Conservation (phyloP, 2,329 filamentous ascomycete species). For the Ustilaginoidea virens region DNA sequence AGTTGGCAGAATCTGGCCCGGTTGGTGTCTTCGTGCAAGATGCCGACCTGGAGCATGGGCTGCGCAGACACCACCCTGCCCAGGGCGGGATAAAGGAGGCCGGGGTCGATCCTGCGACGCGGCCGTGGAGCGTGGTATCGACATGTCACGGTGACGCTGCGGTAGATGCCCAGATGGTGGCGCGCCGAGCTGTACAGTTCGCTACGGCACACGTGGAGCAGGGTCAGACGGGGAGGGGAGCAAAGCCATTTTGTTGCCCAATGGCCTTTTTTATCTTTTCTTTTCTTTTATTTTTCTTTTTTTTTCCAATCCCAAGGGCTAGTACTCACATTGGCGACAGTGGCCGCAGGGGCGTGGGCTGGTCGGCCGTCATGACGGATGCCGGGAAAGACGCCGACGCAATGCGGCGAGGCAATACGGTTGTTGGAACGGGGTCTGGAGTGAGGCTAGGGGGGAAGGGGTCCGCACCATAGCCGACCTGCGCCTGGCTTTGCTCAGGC, state of each 20-base stretch:
- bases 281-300: too few relatives aligned
- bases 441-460: too few relatives aligned
- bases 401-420: too few relatives aligned
- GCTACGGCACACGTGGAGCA: too few relatives aligned
- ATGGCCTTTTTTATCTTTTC: too few relatives aligned
- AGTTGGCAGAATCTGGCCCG: slow-evolving; percentile 28
- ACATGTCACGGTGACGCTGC: slow-evolving; percentile 28
- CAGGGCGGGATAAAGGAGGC: slow-evolving; percentile 21
- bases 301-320: background rate
- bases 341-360: background rate
- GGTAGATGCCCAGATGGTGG: slow-evolving; percentile 30
- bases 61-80: slow-evolving; percentile 25
- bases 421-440: too few relatives aligned
- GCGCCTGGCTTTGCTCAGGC: too few relatives aligned
- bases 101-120: slow-evolving; percentile 3
- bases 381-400: too few relatives aligned
- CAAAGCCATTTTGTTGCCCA: too few relatives aligned
- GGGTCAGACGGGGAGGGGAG: too few relatives aligned
- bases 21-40: slow-evolving; percentile 27
- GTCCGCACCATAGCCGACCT: too few relatives aligned
- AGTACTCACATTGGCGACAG: background rate
- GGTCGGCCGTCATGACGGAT: too few relatives aligned
- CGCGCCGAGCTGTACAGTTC: slow-evolving; percentile 30
- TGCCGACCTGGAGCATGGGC: slow-evolving; percentile 31
- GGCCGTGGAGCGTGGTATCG: slow-evolving; percentile 19